These are phyloP conservation scores for Suillus subaureus DNA, from an alignment of 768 basidiomycete species.

Conservation along the genomic window DNA sequence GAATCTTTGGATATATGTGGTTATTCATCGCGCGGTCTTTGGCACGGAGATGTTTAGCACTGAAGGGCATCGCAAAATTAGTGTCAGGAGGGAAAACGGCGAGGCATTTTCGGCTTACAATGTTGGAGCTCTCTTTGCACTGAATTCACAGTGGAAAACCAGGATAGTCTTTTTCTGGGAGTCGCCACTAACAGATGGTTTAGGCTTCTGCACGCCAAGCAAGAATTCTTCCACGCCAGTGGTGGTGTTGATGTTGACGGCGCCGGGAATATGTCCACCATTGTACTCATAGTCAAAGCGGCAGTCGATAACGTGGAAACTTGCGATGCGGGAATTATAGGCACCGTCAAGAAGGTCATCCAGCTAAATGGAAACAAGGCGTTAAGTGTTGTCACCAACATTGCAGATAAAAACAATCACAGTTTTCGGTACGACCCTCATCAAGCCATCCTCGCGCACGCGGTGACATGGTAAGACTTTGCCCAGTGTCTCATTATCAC, in stretches of 20 bases:
- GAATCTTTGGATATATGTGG: slow-evolving; percentile 86
- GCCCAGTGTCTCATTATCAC: slow-evolving; percentile 90
- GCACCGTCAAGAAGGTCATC: slow-evolving; percentile 75
- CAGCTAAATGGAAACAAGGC: slow-evolving; percentile 52
- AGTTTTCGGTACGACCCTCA: slow-evolving; percentile 82
- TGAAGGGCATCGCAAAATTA: slow-evolving; percentile 33
- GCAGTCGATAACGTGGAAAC: slow-evolving; percentile 89
- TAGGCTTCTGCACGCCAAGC: slow-evolving; percentile 63
- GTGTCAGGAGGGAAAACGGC: background rate
- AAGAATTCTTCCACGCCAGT: slow-evolving; percentile 79
- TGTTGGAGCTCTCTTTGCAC: slow-evolving; percentile 91
- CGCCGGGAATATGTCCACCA: slow-evolving; percentile 91
- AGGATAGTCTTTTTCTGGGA: slow-evolving; percentile 75
- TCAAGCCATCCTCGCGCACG: slow-evolving; percentile 93
- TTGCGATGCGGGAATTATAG: slow-evolving; percentile 63
- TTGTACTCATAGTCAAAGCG: slow-evolving; percentile 96
- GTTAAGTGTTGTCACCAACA: background rate
- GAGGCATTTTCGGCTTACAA: slow-evolving; percentile 58
- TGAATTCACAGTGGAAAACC: slow-evolving; percentile 98
- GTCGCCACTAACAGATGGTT: slow-evolving; percentile 77
- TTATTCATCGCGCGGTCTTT: slow-evolving; percentile 90
- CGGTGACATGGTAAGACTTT: slow-evolving; percentile 94
- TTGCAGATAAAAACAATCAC: slow-evolving; percentile 47
- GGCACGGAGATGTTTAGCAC: slow-evolving; percentile 91
- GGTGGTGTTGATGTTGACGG: slow-evolving; percentile 88